Evolutionary conservation across 306 rosid genomes (phyloP), one percentile per base, ranked within the genome.

Genomic region (Pterocarpus macrocarpus): DNA sequence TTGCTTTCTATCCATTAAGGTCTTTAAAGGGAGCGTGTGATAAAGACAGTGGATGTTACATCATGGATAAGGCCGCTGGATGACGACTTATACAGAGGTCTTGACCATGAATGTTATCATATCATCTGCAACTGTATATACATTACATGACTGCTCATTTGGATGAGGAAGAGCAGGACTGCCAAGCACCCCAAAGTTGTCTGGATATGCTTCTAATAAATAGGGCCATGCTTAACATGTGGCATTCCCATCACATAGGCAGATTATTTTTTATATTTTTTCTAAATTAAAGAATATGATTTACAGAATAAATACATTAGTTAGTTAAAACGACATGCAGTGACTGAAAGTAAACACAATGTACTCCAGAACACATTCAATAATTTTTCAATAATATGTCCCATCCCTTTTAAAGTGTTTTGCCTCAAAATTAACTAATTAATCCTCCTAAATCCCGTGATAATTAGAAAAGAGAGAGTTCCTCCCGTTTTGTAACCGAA

Each of bases 141-240:
- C 50, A 43, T 43, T 43, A 43, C 47, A 22, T 2, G 5, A 58
- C 39, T 49, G 17, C 43, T 50, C 80, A 39, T 22, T 55, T 50
- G 49, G 68, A 81, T 63, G 30, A 81, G 53, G 71, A 16, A 58
- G 16, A 11, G 77, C 13, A 71, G 80, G 53, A 41, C 2, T 15
- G 59, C 79, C 73, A 68, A 57, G 45, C 28, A 45, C 0, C 28
- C 35, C 80, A 17, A 77, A 14, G 15, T 47, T 64, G 52, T 82
- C 7, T 76, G 79, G 84, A 85, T 85, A 57, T 80, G 84, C 52
- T 65, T 80, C 79, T 65, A 45, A 3, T 57, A 44, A 34, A 55
- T 30, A 39, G 72, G 44, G 57, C 34, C 85, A 50, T 63, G 2
- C 57, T 52, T 1, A 55, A 64, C 34, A 44, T 34, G 75, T 77